These are phyloP conservation scores for Metarhizium rileyi DNA, from an alignment of 2,329 filamentous ascomycete species.

Conservation along the genomic window DNA sequence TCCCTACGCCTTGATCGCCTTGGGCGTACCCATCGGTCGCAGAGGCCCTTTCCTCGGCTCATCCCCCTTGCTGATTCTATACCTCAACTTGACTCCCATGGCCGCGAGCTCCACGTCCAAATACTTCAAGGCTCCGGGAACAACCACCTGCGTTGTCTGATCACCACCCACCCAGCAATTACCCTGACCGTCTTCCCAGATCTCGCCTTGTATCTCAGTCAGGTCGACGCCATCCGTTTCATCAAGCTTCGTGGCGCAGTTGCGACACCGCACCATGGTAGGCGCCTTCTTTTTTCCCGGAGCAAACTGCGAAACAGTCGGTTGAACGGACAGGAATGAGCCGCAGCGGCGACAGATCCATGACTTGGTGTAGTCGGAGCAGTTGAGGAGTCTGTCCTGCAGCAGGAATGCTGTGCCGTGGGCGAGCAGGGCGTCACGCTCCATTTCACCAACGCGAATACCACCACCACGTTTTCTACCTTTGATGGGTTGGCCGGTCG, in stretches of 20 bases:
- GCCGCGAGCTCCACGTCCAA: conserved; percentile 90
- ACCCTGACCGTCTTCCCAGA: conserved; percentile 89
- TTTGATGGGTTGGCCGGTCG: conserved; percentile 95
- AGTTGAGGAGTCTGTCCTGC: conserved; percentile 94
- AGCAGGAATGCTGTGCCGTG: conserved; percentile 93
- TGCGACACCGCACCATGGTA: conserved; percentile 66
- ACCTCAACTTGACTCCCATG: conserved; percentile 95
- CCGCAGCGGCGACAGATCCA: conserved; percentile 88
- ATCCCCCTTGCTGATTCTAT: conserved; percentile 57
- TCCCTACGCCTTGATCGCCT: conserved; percentile 4
- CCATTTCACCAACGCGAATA: conserved; percentile 99
- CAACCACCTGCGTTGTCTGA: conserved; percentile 81
- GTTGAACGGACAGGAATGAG: conserved; percentile 81
- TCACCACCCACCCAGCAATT: conserved; percentile 79
- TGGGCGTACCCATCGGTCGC: conserved; percentile 25
- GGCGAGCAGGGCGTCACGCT: conserved; percentile 86
- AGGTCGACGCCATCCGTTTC: conserved; percentile 47
- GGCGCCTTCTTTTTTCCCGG: conserved; percentile 55
- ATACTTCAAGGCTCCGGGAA: conserved; percentile 87
- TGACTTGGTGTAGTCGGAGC: conserved; percentile 81
- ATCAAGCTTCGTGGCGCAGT: conserved; percentile 58
- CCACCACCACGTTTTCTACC: conserved; percentile 92
- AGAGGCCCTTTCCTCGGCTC: conserved; percentile 44
- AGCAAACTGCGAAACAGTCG: conserved; percentile 56
- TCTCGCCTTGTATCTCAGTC: conserved; percentile 54